phyloP scores from a whole-genome alignment of 225 moss, liverwort and hornwort genomes.

The Thuidium tamariscinum region DNA sequence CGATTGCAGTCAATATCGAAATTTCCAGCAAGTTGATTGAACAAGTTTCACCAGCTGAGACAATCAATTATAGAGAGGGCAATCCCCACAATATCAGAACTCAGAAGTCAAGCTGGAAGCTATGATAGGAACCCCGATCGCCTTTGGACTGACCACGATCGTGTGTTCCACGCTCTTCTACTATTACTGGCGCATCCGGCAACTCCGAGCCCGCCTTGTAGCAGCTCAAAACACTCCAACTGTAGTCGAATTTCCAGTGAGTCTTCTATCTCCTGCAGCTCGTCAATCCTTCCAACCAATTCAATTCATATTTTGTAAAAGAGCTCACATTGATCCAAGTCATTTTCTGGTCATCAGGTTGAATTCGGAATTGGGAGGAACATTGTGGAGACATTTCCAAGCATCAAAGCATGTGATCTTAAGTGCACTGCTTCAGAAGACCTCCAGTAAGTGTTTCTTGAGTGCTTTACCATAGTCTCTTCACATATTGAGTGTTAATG shows the following conservation, averaged over 20 bases:
- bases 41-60: background rate
- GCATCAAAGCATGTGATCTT: constrained; percentile 33
- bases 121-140: constrained; percentile 51
- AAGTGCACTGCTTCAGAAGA: constrained; percentile 26
- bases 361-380: constrained; percentile 40
- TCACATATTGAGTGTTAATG: background rate
- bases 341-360: background rate
- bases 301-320: background rate
- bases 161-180: constrained; percentile 48
- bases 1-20: background rate
- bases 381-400: constrained; percentile 43
- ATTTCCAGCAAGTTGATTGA: background rate
- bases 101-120: background rate
- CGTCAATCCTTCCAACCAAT: background rate
- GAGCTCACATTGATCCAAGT: background rate
- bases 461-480: background rate
- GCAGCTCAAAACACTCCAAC: constrained; percentile 17
- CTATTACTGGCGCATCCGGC: constrained; percentile 52
- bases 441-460: constrained; percentile 15
- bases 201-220: constrained; percentile 38
- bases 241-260: constrained; percentile 10
- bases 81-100: background rate
- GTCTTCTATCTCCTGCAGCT: background rate
- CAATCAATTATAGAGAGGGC: background rate
- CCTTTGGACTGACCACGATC: constrained; percentile 34